A percentile compares a stretch with the other conserved stretches of the same genome.
Evolutionary conservation across 352 stramenopile species (phyloP).

Genomic region (Lagenidium giganteum): DNA sequence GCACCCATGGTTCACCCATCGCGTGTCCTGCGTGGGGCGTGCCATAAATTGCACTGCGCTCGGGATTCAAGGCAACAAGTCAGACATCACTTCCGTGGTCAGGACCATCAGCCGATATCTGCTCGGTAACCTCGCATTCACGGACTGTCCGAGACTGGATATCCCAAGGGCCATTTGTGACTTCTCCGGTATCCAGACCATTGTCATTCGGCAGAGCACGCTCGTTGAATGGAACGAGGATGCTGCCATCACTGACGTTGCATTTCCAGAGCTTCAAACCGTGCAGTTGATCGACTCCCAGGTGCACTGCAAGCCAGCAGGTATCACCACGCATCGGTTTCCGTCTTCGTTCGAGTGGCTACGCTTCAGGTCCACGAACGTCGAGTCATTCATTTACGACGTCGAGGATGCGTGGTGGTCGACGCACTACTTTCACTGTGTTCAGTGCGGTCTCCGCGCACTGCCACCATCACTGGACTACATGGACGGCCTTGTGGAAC

Average conservation of each 20-base stretch:
- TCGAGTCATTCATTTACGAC: too few species aligned
- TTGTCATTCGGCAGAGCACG: neutral
- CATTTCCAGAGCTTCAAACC: neutral
- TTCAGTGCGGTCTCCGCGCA: too few species aligned
- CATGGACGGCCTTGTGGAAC: too few species aligned
- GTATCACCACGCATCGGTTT: too few species aligned
- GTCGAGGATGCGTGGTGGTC: too few species aligned
- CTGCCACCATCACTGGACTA: too few species aligned
- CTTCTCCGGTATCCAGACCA: neutral
- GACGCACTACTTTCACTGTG: too few species aligned
- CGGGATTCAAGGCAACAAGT: neutral
- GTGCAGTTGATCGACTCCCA: neutral
- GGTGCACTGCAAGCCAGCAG: too few species aligned
- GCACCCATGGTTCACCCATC: conserved; percentile 9
- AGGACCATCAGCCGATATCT: neutral
- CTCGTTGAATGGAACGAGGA: neutral
- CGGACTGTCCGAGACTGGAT: conserved; percentile 2
- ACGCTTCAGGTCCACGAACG: too few species aligned
- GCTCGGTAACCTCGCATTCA: conserved; percentile 1
- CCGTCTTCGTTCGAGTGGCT: conserved; percentile 8
- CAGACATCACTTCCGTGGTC: neutral
- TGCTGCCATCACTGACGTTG: neutral
- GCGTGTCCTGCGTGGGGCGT: conserved; percentile 5
- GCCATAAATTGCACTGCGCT: conserved; percentile 2
- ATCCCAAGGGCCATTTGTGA: neutral